Conservation (phyloP, 768 basidiomycete genomes). For the Russula emetica region DNA sequence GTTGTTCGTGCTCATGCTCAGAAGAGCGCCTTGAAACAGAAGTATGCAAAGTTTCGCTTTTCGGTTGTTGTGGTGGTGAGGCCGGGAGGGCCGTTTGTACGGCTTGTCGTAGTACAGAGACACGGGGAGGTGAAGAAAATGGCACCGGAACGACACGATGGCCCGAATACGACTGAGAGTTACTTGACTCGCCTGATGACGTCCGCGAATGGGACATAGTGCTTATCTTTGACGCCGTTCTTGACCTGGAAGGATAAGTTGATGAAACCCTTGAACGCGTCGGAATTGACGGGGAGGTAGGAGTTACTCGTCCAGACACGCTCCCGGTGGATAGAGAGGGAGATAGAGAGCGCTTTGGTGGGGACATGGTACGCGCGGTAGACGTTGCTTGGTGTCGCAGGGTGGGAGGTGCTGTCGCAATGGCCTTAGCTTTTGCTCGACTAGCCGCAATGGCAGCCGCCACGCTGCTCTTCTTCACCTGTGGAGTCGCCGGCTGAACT, state of each 20-base stretch:
- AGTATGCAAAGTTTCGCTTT: constrained; percentile 23
- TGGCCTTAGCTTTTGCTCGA: constrained; percentile 80
- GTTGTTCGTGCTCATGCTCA: constrained; percentile 15
- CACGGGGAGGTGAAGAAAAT: constrained; percentile 31
- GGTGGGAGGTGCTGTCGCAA: constrained; percentile 75
- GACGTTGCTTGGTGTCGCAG: constrained; percentile 81
- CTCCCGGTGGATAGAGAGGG: constrained; percentile 37
- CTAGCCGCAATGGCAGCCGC: constrained; percentile 88
- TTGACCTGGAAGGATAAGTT: constrained; percentile 26
- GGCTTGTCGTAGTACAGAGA: constrained; percentile 33
- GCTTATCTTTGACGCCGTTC: constrained; percentile 19
- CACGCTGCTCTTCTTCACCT: constrained; percentile 73
- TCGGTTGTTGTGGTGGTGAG: constrained; percentile 31
- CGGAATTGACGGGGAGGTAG: constrained; percentile 25
- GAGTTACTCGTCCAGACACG: constrained; percentile 29
- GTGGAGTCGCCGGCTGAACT: constrained; percentile 42
- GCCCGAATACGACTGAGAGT: constrained; percentile 18
- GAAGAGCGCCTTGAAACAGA: constrained; percentile 26
- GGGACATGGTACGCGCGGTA: constrained; percentile 50
- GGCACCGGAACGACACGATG: constrained; percentile 26
- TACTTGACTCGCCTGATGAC: constrained; percentile 26
- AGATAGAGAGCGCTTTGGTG: constrained; percentile 38
- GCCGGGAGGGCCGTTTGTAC: constrained; percentile 36
- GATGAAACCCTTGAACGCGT: constrained; percentile 28
- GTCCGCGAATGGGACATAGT: constrained; percentile 25